phyloP scores from a whole-genome alignment of 2,329 filamentous ascomycete species.

The Neonectria sp. region DNA sequence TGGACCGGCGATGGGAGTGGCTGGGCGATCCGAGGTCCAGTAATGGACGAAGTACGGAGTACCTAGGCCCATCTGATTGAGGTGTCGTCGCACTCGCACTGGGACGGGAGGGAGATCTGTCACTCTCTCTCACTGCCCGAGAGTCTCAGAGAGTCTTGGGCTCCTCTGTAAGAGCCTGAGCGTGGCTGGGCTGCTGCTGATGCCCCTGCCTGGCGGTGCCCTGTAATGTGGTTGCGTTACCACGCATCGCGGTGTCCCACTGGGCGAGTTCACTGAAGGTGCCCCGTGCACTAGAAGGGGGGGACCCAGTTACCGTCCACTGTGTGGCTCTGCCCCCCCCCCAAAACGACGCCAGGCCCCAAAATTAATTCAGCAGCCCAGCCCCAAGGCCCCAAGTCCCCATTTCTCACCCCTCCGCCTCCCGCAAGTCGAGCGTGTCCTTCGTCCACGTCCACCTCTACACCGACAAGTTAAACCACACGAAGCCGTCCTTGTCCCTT shows the following conservation, averaged over 20 bases:
- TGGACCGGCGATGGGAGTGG: conserved; percentile 17
- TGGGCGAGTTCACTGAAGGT: background rate
- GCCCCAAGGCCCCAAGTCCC: conserved; percentile 40
- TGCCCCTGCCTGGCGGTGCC: background rate
- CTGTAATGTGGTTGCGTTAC: conserved; percentile 2
- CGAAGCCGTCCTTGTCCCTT: conserved; percentile 49
- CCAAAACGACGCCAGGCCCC: conserved; percentile 41
- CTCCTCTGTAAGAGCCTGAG: conserved; percentile 5
- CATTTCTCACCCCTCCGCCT: conserved; percentile 45
- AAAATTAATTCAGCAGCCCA: conserved; percentile 41
- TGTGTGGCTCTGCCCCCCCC: conserved; percentile 3
- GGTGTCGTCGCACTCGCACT: background rate
- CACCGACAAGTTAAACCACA: conserved; percentile 51
- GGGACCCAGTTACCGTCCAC: conserved; percentile 1
- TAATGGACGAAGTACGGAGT: background rate
- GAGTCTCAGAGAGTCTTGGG: too few species aligned
- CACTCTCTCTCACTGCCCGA: background rate
- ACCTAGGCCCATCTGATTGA: background rate
- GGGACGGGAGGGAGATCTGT: conserved; percentile 2
- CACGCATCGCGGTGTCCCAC: background rate
- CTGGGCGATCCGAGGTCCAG: conserved; percentile 15
- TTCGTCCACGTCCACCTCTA: conserved; percentile 45
- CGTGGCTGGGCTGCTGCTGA: conserved; percentile 8
- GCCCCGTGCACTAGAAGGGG: conserved; percentile 1
- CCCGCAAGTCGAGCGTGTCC: conserved; percentile 37